These are phyloP conservation scores for Amborella trichopoda DNA, from an alignment of 164 flowering plant genomes.

Conservation along the genomic window DNA sequence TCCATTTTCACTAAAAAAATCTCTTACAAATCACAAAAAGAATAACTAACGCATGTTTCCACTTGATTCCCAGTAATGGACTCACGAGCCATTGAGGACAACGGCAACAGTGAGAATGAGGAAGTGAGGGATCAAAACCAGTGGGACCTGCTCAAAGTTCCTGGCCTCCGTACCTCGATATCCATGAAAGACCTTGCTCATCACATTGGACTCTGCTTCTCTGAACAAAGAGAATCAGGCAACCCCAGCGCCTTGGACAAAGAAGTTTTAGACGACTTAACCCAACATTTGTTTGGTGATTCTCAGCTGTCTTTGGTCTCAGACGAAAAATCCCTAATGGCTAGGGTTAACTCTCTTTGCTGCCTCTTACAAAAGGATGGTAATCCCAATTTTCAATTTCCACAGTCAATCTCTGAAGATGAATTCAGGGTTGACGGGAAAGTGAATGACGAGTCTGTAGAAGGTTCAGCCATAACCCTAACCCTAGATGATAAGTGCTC, in stretches of 20 bases:
- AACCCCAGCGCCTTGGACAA: slow-evolving; percentile 30
- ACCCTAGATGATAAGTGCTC: slow-evolving; percentile 5
- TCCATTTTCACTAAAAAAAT: neutral
- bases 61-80: slow-evolving; percentile 32
- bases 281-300: slow-evolving; percentile 57
- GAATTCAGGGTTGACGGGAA: slow-evolving; percentile 7
- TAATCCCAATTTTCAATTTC: slow-evolving; percentile 16
- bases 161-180: slow-evolving; percentile 60
- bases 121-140: slow-evolving; percentile 15
- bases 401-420: slow-evolving; percentile 15
- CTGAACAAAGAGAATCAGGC: slow-evolving; percentile 48
- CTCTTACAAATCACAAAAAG: neutral
- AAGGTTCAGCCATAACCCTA: neutral
- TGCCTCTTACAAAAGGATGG: slow-evolving; percentile 64
- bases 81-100: slow-evolving; percentile 30
- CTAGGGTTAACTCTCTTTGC: slow-evolving; percentile 80
- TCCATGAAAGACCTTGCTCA: slow-evolving; percentile 67
- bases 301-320: slow-evolving; percentile 37
- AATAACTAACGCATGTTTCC: neutral
- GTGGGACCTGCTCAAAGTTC: slow-evolving; percentile 44
- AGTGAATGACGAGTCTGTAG: slow-evolving; percentile 5
- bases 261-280: slow-evolving; percentile 46
- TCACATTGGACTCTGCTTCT: slow-evolving; percentile 54
- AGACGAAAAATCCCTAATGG: slow-evolving; percentile 67
- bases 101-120: slow-evolving; percentile 16